phyloP scores from a whole-genome alignment of 305 asterid genomes.

The Lippia alba region DNA sequence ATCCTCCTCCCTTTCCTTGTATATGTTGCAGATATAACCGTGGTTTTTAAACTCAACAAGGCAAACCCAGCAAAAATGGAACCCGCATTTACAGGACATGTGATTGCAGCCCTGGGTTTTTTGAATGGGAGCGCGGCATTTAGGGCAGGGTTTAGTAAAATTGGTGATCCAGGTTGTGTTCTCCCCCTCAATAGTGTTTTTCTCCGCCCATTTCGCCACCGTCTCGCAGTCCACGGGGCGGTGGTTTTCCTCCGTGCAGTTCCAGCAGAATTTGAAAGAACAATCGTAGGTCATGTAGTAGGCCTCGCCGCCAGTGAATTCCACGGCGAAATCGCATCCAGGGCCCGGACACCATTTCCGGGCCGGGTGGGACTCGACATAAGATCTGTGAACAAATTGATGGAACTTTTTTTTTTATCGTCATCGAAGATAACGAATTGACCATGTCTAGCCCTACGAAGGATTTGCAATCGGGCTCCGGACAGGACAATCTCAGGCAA shows the following conservation, averaged over 20 bases:
- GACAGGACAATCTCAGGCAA: slow-evolving; percentile 51
- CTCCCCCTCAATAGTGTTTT: slow-evolving; percentile 39
- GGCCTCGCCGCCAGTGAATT: slow-evolving; percentile 24
- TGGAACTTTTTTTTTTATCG: slow-evolving; percentile 28
- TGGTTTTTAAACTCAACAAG: slow-evolving; percentile 9
- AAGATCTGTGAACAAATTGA: slow-evolving; percentile 38
- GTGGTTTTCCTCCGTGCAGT: slow-evolving; percentile 49
- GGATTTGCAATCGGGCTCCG: slow-evolving; percentile 47
- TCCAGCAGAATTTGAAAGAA: slow-evolving; percentile 42
- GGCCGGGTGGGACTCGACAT: background rate
- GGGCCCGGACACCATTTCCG: slow-evolving; percentile 64
- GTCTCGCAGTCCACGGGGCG: slow-evolving; percentile 46
- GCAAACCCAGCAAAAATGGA: slow-evolving; percentile 51
- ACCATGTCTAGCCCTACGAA: slow-evolving; percentile 39
- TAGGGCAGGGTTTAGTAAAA: slow-evolving; percentile 55
- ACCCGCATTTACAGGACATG: slow-evolving; percentile 44
- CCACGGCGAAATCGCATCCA: slow-evolving; percentile 42
- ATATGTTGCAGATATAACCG: slow-evolving; percentile 29
- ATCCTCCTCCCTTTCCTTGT: background rate
- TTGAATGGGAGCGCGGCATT: slow-evolving; percentile 43
- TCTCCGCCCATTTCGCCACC: slow-evolving; percentile 46
- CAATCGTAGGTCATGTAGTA: slow-evolving; percentile 45
- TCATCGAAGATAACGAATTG: background rate
- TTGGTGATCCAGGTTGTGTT: slow-evolving; percentile 44
- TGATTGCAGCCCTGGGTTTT: slow-evolving; percentile 52